Evolutionary conservation across 257 asterid genomes (phyloP), one percentile per base, ranked within the genome.

Genomic region (Voacanga thouarsii): DNA sequence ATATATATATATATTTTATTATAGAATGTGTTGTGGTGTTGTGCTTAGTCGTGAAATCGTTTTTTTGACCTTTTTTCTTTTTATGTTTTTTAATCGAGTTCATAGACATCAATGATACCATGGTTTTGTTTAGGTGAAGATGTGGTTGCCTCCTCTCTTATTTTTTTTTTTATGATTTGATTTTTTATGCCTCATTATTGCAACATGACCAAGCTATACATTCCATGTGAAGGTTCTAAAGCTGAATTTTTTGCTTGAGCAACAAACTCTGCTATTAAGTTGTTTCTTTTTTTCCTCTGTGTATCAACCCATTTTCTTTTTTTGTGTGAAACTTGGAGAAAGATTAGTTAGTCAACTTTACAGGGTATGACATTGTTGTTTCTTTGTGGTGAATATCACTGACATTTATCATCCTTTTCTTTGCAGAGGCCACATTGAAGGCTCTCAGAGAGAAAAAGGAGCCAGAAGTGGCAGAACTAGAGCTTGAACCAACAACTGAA

Each of bases 401-500:
- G 43, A 23, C 60, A 30, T 39, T 56, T 57, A 26, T 67, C 56
- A 14, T 1, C 12, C 50, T 79, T 79, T 69, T 70, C 59, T 86
- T 77, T 75, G 73, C 81, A 96, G 99, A 87, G 89, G 91, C 92
- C 75, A 89, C 93, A 50, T 60, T 89, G 82, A 92, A 83, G 80
- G 85, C 92, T 76, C 66, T 88, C 77, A 92, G 78, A 86, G 94
- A 92, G 79, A 93, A 87, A 33, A 87, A 82, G 86, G 97, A 92
- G 73, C 88, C 93, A 44, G 92, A 88, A 44, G 68, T 79, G 53
- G 85, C 87, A 43, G 95, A 87, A 72, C 90, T 96, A 19, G 99
- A 95, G 87, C 99, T 96, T 41, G 99, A 96, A 86, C 98, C 97
- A 61, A 89, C 98, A 16, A 92, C 99, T 2, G 98, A 96, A 81